A percentile compares a stretch with the other conserved stretches of the same genome.
phyloP scores from a whole-genome alignment of 129 eudicot species.

The Erigeron canadensis region DNA sequence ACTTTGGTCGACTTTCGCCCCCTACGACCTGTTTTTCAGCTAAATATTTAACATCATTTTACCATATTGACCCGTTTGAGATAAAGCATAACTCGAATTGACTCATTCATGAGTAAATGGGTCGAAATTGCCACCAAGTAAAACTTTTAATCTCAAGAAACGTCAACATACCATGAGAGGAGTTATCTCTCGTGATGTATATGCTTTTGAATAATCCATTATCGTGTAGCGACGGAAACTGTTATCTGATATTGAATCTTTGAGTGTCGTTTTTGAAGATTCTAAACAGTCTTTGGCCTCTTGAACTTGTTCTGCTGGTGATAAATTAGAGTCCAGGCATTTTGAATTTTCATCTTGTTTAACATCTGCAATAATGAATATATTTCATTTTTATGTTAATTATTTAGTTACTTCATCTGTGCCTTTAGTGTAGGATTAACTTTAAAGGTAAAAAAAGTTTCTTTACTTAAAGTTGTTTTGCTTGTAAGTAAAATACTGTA shows the following conservation, averaged over 20 bases:
- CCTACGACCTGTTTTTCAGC: constrained; percentile 44
- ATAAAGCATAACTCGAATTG: neutral
- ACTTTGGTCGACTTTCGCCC: neutral
- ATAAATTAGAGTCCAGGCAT: constrained; percentile 36
- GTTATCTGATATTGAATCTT: constrained; percentile 21
- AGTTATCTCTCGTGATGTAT: constrained; percentile 57
- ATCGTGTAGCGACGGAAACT: constrained; percentile 72
- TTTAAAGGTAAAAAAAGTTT: too few relatives aligned
- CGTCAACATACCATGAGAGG: constrained; percentile 56
- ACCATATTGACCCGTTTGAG: too few relatives aligned
- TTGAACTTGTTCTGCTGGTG: constrained; percentile 65
- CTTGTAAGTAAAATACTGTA: neutral
- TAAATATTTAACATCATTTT: too few relatives aligned
- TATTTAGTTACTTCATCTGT: too few relatives aligned
- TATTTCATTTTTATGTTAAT: neutral
- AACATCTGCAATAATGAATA: constrained; percentile 37
- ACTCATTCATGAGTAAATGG: neutral
- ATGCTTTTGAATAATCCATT: constrained; percentile 84
- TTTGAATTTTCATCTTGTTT: constrained; percentile 45
- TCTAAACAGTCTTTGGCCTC: constrained; percentile 59
- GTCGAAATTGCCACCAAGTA: neutral
- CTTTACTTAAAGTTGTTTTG: neutral
- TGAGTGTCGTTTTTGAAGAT: constrained; percentile 19
- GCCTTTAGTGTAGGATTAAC: too few relatives aligned
- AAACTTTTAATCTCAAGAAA: neutral